Evolutionary conservation across 768 basidiomycete genomes (phyloP).

Genomic region (Pholiota molesta): DNA sequence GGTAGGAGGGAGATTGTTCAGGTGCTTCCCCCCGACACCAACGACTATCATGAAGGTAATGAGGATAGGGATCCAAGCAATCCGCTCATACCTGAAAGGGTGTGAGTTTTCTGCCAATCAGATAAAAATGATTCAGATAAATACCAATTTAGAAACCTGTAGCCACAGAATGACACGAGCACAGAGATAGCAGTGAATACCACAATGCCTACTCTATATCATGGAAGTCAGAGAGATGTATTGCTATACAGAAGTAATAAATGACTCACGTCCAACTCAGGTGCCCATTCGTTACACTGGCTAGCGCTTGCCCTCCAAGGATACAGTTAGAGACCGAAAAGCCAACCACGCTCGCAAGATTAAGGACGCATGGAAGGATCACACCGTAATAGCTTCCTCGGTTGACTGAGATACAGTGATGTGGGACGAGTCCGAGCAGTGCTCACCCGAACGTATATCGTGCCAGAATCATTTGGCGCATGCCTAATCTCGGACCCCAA

Average conservation of each 20-base stretch:
- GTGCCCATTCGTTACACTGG: conserved; percentile 29
- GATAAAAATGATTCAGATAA: not conserved
- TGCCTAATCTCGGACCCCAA: conserved; percentile 83
- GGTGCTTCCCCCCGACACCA: conserved; percentile 69
- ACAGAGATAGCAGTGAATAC: conserved; percentile 73
- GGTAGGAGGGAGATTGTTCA: conserved; percentile 47
- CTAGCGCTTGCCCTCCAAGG: conserved; percentile 51
- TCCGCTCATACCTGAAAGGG: conserved; percentile 58
- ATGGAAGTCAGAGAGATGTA: not conserved
- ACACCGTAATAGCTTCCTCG: conserved; percentile 44
- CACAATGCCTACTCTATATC: conserved; percentile 74
- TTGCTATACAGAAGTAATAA: not conserved
- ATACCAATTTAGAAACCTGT: conserved; percentile 46
- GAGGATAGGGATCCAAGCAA: conserved; percentile 78
- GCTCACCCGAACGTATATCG: conserved; percentile 38
- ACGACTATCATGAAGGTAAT: conserved; percentile 69
- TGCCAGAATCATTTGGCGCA: conserved; percentile 83
- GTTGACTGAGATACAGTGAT: not conserved
- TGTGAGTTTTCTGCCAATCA: not conserved
- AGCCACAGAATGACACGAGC: conserved; percentile 61
- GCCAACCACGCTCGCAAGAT: conserved; percentile 56
- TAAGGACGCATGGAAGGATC: conserved; percentile 49
- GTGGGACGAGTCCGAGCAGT: not conserved
- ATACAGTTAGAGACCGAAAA: conserved; percentile 67
- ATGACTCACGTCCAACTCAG: conserved; percentile 34